A percentile compares a stretch with the other conserved stretches of the same genome.
phyloP scores from a whole-genome alignment of 768 basidiomycete species.

The Termitomyces sp. region DNA sequence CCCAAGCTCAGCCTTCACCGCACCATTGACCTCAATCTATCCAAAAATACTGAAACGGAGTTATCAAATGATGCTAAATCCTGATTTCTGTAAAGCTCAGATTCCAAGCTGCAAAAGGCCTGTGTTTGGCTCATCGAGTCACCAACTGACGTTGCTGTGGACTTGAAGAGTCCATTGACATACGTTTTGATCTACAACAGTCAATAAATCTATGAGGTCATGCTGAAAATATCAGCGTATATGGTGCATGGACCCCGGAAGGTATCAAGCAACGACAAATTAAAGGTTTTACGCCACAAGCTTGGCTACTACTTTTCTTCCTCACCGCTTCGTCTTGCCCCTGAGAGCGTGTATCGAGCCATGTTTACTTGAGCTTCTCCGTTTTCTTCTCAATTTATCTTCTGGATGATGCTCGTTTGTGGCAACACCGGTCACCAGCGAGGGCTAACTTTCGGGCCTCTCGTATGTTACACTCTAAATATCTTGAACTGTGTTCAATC shows the following conservation, averaged over 20 bases:
- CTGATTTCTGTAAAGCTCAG: background rate
- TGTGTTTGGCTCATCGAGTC: too few relatives aligned
- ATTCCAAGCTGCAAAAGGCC: background rate
- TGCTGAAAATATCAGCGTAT: too few relatives aligned
- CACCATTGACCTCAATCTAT: background rate
- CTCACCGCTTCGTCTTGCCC: background rate
- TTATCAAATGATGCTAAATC: background rate
- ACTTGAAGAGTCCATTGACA: background rate
- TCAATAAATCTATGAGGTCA: background rate
- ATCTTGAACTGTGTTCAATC: background rate
- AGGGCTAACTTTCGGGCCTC: background rate
- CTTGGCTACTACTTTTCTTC: too few relatives aligned
- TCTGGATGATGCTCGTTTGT: background rate
- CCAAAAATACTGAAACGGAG: background rate
- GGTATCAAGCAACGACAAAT: too few relatives aligned
- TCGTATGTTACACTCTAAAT: too few relatives aligned
- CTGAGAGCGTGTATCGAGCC: background rate
- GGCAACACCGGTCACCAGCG: background rate
- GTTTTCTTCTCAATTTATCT: background rate
- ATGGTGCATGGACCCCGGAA: background rate
- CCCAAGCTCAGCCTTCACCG: too few relatives aligned
- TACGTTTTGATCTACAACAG: background rate
- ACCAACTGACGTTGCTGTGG: background rate
- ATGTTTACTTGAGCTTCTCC: background rate
- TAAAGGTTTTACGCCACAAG: background rate